A percentile compares a stretch with the other conserved stretches of the same genome.
Conservation (phyloP, 2,329 filamentous ascomycete species). For the Sclerotinia subarctica region DNA sequence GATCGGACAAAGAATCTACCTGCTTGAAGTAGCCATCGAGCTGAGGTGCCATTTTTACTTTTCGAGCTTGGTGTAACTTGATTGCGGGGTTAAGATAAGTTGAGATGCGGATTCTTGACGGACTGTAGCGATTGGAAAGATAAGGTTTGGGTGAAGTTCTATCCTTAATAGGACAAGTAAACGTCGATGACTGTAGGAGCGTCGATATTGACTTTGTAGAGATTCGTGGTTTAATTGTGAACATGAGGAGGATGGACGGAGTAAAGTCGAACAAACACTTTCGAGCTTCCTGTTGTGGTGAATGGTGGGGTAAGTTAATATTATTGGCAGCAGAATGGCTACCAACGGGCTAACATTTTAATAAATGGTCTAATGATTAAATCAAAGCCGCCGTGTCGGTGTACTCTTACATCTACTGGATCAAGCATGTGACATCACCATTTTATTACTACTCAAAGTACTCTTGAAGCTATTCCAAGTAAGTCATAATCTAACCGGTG, state of each 20-base stretch:
- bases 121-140: neutral
- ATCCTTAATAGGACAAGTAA: neutral
- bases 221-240: constrained; percentile 16
- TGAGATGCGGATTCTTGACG: constrained; percentile 8
- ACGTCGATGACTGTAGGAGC: neutral
- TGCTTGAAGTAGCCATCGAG: constrained; percentile 91
- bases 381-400: no score
- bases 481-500: neutral
- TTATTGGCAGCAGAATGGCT: neutral
- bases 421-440: no score
- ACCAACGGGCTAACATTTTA: no score
- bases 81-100: constrained; percentile 34
- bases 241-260: constrained; percentile 3
- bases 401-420: no score
- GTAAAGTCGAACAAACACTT: neutral
- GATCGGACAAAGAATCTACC: constrained; percentile 74
- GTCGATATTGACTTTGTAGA: constrained; percentile 16
- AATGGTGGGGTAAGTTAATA: constrained; percentile 1
- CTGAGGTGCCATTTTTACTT: constrained; percentile 76
- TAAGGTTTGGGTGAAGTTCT: neutral
- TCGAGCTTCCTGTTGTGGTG: constrained; percentile 10
- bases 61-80: constrained; percentile 53
- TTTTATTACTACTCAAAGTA: no score
- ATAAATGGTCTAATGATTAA: no score
- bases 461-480: neutral